A percentile compares a stretch with the other conserved stretches of the same genome.
Conservation (phyloP, 208 protist species). For the Acanthamoeba castellanii region DNA sequence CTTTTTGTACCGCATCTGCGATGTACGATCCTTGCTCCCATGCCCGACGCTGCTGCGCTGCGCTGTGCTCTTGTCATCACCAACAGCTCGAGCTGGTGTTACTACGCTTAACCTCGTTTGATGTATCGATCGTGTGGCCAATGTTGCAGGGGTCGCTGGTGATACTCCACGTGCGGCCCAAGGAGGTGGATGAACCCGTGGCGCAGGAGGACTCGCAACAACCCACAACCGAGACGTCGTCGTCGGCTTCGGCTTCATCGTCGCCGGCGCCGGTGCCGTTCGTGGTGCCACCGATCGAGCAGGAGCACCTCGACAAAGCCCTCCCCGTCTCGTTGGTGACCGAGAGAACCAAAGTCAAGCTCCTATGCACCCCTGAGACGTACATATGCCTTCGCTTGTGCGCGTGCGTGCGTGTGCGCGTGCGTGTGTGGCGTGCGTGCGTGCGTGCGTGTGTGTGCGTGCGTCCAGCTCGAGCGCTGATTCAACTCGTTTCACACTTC, state of each 20-base stretch:
- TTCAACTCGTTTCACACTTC: neutral
- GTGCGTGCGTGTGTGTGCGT: too few relatives aligned
- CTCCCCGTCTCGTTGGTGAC: neutral
- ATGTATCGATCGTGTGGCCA: too few relatives aligned
- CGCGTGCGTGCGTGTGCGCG: neutral
- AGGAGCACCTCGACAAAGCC: constrained; percentile 34
- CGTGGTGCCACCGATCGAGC: neutral
- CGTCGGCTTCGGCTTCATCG: neutral
- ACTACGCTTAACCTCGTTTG: too few relatives aligned
- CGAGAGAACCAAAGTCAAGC: constrained; percentile 3
- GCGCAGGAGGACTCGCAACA: neutral
- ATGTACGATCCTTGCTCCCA: too few relatives aligned
- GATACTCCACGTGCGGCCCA: neutral
- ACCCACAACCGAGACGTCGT: neutral
- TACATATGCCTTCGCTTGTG: neutral
- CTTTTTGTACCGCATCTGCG: neutral
- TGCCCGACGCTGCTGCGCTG: too few relatives aligned
- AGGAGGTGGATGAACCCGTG: neutral
- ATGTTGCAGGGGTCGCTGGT: neutral
- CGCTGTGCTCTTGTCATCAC: too few relatives aligned
- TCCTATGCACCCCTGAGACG: neutral
- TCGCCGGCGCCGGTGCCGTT: neutral
- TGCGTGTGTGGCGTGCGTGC: neutral
- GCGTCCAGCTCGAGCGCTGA: too few relatives aligned
- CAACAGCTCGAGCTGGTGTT: too few relatives aligned